Conservation (phyloP, 1,284 basidiomycete genomes). For the Leccinum subrobustum region DNA sequence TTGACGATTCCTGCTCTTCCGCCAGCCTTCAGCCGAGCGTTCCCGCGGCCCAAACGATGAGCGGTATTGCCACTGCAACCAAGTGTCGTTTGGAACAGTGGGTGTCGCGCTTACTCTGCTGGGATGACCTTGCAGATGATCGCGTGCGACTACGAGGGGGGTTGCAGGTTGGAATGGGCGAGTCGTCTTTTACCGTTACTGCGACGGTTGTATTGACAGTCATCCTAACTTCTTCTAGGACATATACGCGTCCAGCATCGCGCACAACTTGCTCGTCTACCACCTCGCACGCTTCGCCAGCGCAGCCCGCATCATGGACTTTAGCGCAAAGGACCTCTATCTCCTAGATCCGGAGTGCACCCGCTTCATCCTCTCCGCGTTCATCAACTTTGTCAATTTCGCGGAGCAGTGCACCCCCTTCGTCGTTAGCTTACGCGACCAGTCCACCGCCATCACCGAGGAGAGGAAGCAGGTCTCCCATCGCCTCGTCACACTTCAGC, state of each 20-base stretch:
- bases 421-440: conserved; percentile 57
- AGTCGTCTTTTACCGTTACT: conserved; percentile 24
- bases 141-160: conserved; percentile 65
- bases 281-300: conserved; percentile 71
- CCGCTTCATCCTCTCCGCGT: conserved; percentile 75
- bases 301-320: conserved; percentile 76
- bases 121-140: conserved; percentile 64
- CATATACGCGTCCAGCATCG: conserved; percentile 55
- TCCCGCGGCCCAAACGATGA: conserved; percentile 47
- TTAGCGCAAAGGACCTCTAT: conserved; percentile 72
- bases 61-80: conserved; percentile 76
- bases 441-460: conserved; percentile 52
- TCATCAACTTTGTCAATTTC: conserved; percentile 93
- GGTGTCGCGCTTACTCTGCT: conserved; percentile 26
- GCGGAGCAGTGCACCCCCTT: conserved; percentile 69
- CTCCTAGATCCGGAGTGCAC: conserved; percentile 74
- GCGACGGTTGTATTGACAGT: conserved; percentile 1
- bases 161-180: conserved; percentile 78
- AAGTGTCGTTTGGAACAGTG: conserved; percentile 75
- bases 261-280: conserved; percentile 61
- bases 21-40: conserved; percentile 13
- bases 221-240: conserved; percentile 44
- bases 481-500: conserved; percentile 51
- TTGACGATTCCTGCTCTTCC: conserved; percentile 40
- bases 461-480: conserved; percentile 59